These are phyloP conservation scores for Kwoniella mangroviensis DNA, from an alignment of 768 basidiomycete species.

Conservation along the genomic window DNA sequence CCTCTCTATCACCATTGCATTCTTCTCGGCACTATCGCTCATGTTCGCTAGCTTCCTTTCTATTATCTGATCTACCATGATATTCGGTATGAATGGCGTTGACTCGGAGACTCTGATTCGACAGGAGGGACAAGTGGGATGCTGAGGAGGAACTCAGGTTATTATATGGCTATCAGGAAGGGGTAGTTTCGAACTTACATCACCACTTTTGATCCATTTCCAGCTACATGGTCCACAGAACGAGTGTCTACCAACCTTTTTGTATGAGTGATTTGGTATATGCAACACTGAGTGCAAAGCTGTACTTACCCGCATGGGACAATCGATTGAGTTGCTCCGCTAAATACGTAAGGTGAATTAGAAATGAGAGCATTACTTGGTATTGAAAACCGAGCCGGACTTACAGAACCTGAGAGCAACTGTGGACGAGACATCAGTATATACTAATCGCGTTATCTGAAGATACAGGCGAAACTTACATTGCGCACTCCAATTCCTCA, in stretches of 20 bases:
- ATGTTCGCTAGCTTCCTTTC: constrained; percentile 42
- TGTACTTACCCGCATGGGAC: constrained; percentile 50
- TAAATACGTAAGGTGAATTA: constrained; percentile 8
- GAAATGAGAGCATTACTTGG: not conserved
- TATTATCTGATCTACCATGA: constrained; percentile 51
- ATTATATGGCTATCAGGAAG: not conserved
- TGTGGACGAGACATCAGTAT: constrained; percentile 13
- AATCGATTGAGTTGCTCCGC: constrained; percentile 43
- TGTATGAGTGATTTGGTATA: not conserved
- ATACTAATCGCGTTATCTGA: not conserved
- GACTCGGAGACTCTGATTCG: constrained; percentile 30
- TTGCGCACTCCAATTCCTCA: constrained; percentile 52
- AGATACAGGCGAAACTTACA: constrained; percentile 29
- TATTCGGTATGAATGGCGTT: constrained; percentile 44
- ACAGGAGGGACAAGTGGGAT: constrained; percentile 47
- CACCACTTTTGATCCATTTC: constrained; percentile 47
- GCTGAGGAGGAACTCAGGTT: constrained; percentile 21
- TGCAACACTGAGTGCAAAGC: not conserved
- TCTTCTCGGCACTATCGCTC: constrained; percentile 30
- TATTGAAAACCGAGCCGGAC: not conserved
- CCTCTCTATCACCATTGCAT: constrained; percentile 39
- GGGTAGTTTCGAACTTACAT: constrained; percentile 22
- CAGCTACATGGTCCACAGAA: constrained; percentile 51
- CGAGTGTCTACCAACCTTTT: constrained; percentile 33
- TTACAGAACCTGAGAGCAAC: constrained; percentile 49